Conservation (phyloP, 768 basidiomycete species). For the Gloeophyllum trabeum region DNA sequence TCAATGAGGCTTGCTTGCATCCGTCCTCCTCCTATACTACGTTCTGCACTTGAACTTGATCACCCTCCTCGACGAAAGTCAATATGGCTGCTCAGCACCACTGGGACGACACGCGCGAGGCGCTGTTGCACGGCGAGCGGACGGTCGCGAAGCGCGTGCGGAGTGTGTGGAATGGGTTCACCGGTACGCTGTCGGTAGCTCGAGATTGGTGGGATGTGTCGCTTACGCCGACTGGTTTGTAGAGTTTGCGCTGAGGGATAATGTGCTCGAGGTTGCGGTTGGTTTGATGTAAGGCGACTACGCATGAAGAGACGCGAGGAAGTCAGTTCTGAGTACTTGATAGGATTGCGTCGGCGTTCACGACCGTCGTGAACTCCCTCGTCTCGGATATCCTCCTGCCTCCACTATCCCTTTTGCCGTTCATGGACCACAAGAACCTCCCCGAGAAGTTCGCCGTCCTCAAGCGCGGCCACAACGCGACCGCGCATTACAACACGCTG, state of each 20-base stretch:
- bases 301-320: too few relatives aligned
- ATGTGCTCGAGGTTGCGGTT: slow-evolving; percentile 34
- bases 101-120: slow-evolving; percentile 1
- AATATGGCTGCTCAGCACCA: background rate
- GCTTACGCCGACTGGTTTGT: too few relatives aligned
- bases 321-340: too few relatives aligned
- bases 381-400: slow-evolving; percentile 32
- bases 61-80: too few relatives aligned
- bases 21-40: too few relatives aligned
- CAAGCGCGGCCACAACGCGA: slow-evolving; percentile 17
- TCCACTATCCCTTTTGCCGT: slow-evolving; percentile 28
- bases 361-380: slow-evolving; percentile 27
- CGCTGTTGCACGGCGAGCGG: background rate
- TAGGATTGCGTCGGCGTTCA: slow-evolving; percentile 26
- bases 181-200: too few relatives aligned
- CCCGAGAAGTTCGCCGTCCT: slow-evolving; percentile 31
- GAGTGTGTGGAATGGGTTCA: background rate
- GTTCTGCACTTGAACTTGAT: too few relatives aligned
- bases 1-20: too few relatives aligned
- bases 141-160: background rate
- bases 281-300: slow-evolving; percentile 23
- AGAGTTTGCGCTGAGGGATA: slow-evolving; percentile 22
- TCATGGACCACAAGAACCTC: slow-evolving; percentile 29
- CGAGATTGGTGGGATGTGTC: too few relatives aligned
- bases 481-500: slow-evolving; percentile 29